Conservation (phyloP, 2,329 filamentous ascomycete species). For the Paradendryphiella salina region DNA sequence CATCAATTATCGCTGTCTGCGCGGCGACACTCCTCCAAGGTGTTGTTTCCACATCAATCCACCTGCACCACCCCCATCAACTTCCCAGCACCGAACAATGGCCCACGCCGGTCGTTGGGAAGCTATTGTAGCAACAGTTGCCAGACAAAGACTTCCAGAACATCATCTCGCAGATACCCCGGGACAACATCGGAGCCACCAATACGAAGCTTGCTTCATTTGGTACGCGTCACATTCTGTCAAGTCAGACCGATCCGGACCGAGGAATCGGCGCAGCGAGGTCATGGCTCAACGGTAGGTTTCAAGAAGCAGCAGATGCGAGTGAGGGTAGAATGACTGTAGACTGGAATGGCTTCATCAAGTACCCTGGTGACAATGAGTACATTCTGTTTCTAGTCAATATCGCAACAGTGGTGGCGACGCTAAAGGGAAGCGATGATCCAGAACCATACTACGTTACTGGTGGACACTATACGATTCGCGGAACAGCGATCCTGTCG, state of each 20-base stretch:
- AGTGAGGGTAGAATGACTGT: conserved; percentile 55
- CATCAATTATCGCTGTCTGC: conserved; percentile 8
- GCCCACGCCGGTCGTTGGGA: conserved; percentile 42
- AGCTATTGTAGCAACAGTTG: conserved; percentile 40
- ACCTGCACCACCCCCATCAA: conserved; percentile 15
- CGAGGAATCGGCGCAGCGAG: conserved; percentile 59
- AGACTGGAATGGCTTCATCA: conserved; percentile 55
- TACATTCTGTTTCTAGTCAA: conserved; percentile 53
- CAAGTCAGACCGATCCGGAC: conserved; percentile 53
- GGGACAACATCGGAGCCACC: conserved; percentile 52
- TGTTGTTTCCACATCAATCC: conserved; percentile 17
- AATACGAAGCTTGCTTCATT: conserved; percentile 57
- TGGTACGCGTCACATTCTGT: conserved; percentile 59
- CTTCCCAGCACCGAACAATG: conserved; percentile 32
- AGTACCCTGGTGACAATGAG: conserved; percentile 44
- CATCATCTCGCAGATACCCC: conserved; percentile 45
- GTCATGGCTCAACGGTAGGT: conserved; percentile 57
- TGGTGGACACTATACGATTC: conserved; percentile 61
- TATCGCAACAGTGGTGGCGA: conserved; percentile 54
- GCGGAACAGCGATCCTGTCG: conserved; percentile 52
- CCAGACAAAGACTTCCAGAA: conserved; percentile 45
- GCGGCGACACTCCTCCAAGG: conserved; percentile 8
- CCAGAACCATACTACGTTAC: conserved; percentile 56
- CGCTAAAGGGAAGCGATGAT: conserved; percentile 53
- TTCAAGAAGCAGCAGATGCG: conserved; percentile 50